These are phyloP conservation scores for Trichoderma asperelloides DNA, from an alignment of 495 filamentous ascomycete genomes.

Conservation along the genomic window DNA sequence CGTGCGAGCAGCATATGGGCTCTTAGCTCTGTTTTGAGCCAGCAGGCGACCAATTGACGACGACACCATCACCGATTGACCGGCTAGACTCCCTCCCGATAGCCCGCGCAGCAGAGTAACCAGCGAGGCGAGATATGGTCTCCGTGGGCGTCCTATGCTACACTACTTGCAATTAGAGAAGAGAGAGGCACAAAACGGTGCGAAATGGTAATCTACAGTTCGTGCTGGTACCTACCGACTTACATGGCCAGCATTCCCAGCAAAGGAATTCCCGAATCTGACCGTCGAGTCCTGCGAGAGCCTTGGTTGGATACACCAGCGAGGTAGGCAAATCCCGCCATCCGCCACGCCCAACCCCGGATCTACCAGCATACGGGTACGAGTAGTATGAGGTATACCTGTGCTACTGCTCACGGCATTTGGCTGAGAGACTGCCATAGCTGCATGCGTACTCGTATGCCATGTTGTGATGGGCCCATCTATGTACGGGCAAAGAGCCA, in stretches of 20 bases:
- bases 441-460: not conserved
- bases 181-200: not conserved
- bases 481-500: not conserved
- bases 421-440: not conserved
- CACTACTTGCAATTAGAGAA: not conserved
- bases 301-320: not conserved
- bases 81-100: not conserved
- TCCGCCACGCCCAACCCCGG: not conserved
- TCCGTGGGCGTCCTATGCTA: not conserved
- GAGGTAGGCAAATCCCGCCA: not conserved
- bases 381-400: too few relatives aligned
- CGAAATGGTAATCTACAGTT: not conserved
- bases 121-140: not conserved
- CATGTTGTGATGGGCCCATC: not conserved
- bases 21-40: not conserved
- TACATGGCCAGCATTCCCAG: not conserved
- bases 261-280: not conserved
- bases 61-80: not conserved
- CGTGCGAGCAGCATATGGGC: not conserved
- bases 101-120: not conserved
- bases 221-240: not conserved
- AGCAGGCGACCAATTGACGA: not conserved
- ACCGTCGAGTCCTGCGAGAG: not conserved
- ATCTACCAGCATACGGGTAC: too few relatives aligned
- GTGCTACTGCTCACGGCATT: not conserved